Percentiles rank a stretch among this genome's conserved stretches.
phyloP scores from a whole-genome alignment of 106 monocot genomes.

The Amphibolis antarctica region DNA sequence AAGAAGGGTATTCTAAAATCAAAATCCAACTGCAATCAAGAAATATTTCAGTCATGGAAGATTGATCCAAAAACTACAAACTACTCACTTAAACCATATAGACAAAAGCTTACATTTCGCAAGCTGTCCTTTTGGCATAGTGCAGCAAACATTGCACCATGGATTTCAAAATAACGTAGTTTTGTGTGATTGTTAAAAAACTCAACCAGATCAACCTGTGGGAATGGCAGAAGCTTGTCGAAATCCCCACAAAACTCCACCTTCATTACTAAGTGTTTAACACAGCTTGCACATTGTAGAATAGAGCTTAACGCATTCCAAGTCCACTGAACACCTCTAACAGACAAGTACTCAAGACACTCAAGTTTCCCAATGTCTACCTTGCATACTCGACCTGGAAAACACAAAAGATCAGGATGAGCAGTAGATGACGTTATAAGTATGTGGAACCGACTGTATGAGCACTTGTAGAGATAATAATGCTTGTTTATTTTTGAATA shows the following conservation, averaged over 20 bases:
- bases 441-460: too few relatives aligned
- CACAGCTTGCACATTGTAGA: slow-evolving; percentile 51
- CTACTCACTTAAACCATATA: background rate
- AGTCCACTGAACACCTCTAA: slow-evolving; percentile 86
- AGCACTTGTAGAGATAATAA: too few relatives aligned
- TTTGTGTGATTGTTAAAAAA: slow-evolving; percentile 79
- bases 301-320: slow-evolving; percentile 65
- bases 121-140: slow-evolving; percentile 80
- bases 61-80: background rate
- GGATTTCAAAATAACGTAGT: slow-evolving; percentile 72
- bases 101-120: slow-evolving; percentile 37
- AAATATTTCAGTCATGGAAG: background rate
- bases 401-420: background rate
- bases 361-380: slow-evolving; percentile 62
- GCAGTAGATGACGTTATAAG: too few relatives aligned
- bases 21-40: slow-evolving; percentile 44
- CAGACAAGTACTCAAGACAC: slow-evolving; percentile 42
- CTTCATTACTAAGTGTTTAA: slow-evolving; percentile 80
- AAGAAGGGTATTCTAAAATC: slow-evolving; percentile 59
- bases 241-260: slow-evolving; percentile 83
- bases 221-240: slow-evolving; percentile 62
- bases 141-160: slow-evolving; percentile 94
- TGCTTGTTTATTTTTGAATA: too few relatives aligned
- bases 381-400: slow-evolving; percentile 50
- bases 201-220: slow-evolving; percentile 65